Conservation (phyloP, 192 early-diverging fungal genomes). For the Backusella westeae region DNA sequence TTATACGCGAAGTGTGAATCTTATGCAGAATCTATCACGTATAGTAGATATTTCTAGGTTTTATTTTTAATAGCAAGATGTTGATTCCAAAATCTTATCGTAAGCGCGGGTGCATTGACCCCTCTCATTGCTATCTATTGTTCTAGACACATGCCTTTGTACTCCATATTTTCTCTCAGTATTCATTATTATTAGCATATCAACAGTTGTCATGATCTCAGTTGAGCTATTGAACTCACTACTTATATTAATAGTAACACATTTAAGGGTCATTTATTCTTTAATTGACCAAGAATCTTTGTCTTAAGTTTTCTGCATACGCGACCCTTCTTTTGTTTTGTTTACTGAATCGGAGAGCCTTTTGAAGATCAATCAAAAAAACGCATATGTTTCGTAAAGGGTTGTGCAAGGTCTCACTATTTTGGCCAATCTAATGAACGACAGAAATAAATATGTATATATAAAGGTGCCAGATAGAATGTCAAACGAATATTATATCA, state of each 20-base stretch:
- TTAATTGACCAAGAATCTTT: background rate
- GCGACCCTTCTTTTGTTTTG: background rate
- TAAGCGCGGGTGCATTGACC: background rate
- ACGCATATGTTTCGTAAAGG: background rate
- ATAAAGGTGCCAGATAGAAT: background rate
- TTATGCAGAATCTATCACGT: background rate
- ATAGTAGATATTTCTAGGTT: background rate
- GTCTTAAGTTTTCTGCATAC: background rate
- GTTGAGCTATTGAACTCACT: no score
- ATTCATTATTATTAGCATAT: no score
- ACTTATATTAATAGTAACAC: no score
- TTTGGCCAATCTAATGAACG: background rate
- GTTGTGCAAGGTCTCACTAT: background rate
- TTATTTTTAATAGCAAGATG: background rate
- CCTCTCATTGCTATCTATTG: background rate
- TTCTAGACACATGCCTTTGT: background rate
- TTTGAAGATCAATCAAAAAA: background rate
- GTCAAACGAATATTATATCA: background rate
- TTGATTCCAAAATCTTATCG: background rate
- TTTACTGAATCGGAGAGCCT: background rate
- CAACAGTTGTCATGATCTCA: no score
- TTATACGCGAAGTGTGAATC: background rate
- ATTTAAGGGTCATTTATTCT: background rate
- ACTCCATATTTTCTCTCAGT: background rate
- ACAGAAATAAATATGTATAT: background rate